A percentile compares a stretch with the other conserved stretches of the same genome.
phyloP scores from a whole-genome alignment of 257 asterid genomes.

The Buddleja alternifolia region DNA sequence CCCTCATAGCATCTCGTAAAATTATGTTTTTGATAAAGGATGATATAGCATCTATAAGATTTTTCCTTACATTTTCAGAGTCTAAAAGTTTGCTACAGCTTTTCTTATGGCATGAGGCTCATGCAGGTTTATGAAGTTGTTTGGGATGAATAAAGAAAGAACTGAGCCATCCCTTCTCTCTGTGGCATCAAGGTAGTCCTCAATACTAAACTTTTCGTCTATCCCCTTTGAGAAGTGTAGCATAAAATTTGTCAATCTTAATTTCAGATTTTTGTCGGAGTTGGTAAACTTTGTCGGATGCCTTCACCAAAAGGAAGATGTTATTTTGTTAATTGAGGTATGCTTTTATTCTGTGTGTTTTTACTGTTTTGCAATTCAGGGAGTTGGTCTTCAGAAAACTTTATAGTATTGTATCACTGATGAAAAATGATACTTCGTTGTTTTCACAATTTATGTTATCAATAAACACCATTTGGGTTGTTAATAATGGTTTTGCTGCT shows the following conservation, averaged over 20 bases:
- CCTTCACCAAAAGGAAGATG: constrained; percentile 57
- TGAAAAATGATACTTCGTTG: not conserved
- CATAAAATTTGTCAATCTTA: constrained; percentile 26
- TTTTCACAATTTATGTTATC: not conserved
- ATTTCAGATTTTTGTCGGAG: constrained; percentile 62
- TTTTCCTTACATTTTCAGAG: constrained; percentile 20
- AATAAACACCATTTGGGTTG: not conserved
- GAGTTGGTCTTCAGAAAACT: constrained; percentile 13
- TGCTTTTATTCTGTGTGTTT: constrained; percentile 27
- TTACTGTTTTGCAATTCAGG: constrained; percentile 7
- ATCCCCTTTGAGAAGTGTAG: not conserved
- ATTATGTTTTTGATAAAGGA: constrained; percentile 12
- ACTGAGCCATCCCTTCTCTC: constrained; percentile 35
- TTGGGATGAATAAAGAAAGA: constrained; percentile 38
- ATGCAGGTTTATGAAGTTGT: constrained; percentile 62
- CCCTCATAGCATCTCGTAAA: not conserved
- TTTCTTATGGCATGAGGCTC: constrained; percentile 32
- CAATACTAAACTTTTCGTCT: constrained; percentile 4
- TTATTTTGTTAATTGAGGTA: constrained; percentile 55
- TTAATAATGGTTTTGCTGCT: constrained; percentile 7
- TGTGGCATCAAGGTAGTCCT: constrained; percentile 47
- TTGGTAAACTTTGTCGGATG: constrained; percentile 51
- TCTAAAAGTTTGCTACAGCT: not conserved
- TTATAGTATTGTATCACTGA: not conserved
- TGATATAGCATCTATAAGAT: constrained; percentile 16